Base-by-base conservation (phyloP, 2,329 filamentous ascomycete species). In the Thermochaetoides dissita region DNA sequence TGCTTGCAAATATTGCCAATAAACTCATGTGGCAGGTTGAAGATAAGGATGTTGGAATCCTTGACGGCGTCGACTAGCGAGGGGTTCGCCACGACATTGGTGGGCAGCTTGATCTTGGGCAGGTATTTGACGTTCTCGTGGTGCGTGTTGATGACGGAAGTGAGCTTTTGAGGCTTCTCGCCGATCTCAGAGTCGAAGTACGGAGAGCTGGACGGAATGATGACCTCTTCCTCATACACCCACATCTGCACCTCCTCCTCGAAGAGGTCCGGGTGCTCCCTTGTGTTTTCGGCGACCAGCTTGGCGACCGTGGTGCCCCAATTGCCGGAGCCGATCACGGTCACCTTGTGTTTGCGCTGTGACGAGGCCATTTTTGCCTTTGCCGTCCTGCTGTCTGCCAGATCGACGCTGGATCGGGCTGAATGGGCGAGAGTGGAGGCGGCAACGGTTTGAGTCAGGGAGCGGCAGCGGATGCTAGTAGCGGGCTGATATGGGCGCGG, bases 121-220 rank as follows among this genome's bases (percentile, higher is more conserved):
- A 98, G 81, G 66, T 98, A 98, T 65, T 96, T 98, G 67, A 94
- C 73, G 63, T 98, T 98, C 68, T 98, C 91, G 66, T 96, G 88
- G 56, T 83, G 66, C 36, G 72, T 74, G 69, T 98, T 98, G 75
- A 98, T 94, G 53, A 98, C 65, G 40, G 76, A 63, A 7, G 91
- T 94, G 61, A 98, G 79, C 66, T 94, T 94, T 61, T 91, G 84
- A 3, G 81, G 76, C 49, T 76, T 69, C 49, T 76, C 72, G 56
- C 74, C 72, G 33, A 73, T 69, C 45, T 71, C 64, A 12, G 72
- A 57, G 54, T 83, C 71, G 69, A 86, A 87, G 64, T 86, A 73
- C 52, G 76, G 77, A 38, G 84, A 89, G 49, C 73, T 71, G 54
- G 80, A 71, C 9, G 83, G 65, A 35, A 94, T 69, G 42, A 75